Evolutionary conservation across 2,329 filamentous ascomycete species (phyloP), one percentile per base, ranked within the genome.

Genomic region (Tolypocladium ophioglossoides): DNA sequence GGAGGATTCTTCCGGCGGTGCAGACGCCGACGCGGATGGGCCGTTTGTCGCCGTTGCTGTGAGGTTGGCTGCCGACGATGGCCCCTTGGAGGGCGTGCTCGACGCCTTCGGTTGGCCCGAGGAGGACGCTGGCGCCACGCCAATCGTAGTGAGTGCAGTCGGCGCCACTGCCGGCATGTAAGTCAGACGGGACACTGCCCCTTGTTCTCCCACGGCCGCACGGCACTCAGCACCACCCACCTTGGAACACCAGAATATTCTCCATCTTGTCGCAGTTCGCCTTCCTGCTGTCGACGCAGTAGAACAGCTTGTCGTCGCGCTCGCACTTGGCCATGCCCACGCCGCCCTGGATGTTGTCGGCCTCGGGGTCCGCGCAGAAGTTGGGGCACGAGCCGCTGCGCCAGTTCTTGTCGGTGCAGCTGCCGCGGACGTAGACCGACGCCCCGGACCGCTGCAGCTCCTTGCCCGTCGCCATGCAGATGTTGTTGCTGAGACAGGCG

Each of bases 321-420:
- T 57, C 50, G 50, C 59, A 61, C 44, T 56, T 55, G 10, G 55
- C 59, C 3, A 63, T 56, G 24, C 61, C 63, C 40, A 62, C 61
- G 10, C 63, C 62, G 41, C 59, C 57, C 2, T 14, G 51, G 0
- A 62, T 38, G 12, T 57, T 57, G 51, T 66, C 61, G 7, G 52
- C 24, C 11, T 59, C 50, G 12, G 56, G 56, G 24, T 65, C 60
- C n/a, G 65, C 59, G 57, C 69, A 72, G 52, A 71, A 68, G 7
- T 56, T 48, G 3, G 68, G 68, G 52, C 69, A 72, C 16, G 56
- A 58, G 18, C 59, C 55, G 40, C 63, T 67, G 22, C 61, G 54
- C 64, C 67, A 72, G 0, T 48, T 56, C 48, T 60, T 53, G 52
- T 72, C 67, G 1, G 68, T 72, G 39, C 70, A 72, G 35, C 64